These are phyloP conservation scores for Solanum tarijense DNA, from an alignment of 257 asterid genomes.

Conservation along the genomic window DNA sequence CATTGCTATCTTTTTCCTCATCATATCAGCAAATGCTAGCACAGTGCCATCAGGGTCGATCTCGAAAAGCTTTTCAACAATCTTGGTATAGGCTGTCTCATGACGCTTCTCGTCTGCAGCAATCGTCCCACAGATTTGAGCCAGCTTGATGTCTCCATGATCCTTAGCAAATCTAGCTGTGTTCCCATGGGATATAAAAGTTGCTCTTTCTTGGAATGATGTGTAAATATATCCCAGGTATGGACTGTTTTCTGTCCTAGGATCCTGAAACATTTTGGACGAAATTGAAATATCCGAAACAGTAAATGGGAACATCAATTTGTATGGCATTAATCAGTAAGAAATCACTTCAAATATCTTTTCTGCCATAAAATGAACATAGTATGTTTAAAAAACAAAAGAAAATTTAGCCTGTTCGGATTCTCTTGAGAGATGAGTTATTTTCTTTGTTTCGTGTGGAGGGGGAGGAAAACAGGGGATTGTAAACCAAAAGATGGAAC, in stretches of 20 bases:
- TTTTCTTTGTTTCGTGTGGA: neutral
- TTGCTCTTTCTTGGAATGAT: conserved; percentile 82
- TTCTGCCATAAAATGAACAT: neutral
- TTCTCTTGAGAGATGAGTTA: neutral
- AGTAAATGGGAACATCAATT: neutral
- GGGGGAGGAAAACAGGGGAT: neutral
- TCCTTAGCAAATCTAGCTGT: conserved; percentile 69
- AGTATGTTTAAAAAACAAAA: neutral
- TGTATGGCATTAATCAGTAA: neutral
- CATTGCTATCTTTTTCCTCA: conserved; percentile 79
- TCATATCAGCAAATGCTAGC: conserved; percentile 65
- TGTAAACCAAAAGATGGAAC: neutral
- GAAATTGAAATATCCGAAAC: neutral
- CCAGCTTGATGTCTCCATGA: conserved; percentile 60
- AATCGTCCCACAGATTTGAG: conserved; percentile 68
- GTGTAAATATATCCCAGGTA: conserved; percentile 79
- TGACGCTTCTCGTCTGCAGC: conserved; percentile 85
- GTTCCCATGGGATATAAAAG: conserved; percentile 74
- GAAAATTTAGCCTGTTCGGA: neutral
- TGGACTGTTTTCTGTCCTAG: conserved; percentile 68
- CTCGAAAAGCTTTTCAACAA: conserved; percentile 66
- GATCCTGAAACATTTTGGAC: conserved; percentile 36
- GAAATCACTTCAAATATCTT: neutral
- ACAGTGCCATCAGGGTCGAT: conserved; percentile 71
- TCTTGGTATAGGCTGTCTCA: conserved; percentile 78